Percentiles rank a stretch among this genome's conserved stretches.
Conservation (phyloP, 163 green algal species). For the Scenedesmus sp. region DNA sequence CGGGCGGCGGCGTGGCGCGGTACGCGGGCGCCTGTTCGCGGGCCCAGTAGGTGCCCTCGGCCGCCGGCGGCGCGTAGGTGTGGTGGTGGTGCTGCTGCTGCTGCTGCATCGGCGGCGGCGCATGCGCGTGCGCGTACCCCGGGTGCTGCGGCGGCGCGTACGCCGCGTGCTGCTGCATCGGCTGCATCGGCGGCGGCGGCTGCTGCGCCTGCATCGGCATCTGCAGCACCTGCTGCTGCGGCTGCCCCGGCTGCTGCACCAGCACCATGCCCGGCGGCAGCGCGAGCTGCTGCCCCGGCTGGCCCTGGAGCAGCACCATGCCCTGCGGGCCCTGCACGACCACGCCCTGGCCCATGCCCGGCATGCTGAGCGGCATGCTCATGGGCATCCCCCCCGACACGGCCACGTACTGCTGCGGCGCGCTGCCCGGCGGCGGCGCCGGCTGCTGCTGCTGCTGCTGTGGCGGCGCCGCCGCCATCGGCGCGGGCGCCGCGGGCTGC, state of each 20-base stretch:
- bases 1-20: too few relatives aligned
- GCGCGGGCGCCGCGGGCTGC: neutral
- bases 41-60: too few relatives aligned
- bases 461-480: neutral
- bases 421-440: slow-evolving; percentile 1
- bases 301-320: neutral
- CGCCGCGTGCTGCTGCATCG: too few relatives aligned
- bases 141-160: too few relatives aligned
- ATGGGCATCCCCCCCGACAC: slow-evolving; percentile 12
- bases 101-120: neutral
- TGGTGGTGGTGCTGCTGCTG: slow-evolving; percentile 19
- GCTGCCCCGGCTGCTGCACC: slow-evolving; percentile 7
- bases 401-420: neutral
- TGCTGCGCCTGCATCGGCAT: too few relatives aligned
- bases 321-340: slow-evolving; percentile 17
- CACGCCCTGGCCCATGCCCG: neutral
- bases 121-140: too few relatives aligned
- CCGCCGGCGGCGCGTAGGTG: neutral
- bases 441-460: neutral
- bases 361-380: slow-evolving; percentile 1
- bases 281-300: neutral
- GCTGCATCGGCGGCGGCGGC: neutral
- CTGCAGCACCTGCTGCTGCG: neutral
- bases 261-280: neutral
- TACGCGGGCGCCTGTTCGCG: too few relatives aligned